A percentile compares a stretch with the other conserved stretches of the same genome.
Evolutionary conservation across 2,329 filamentous ascomycete genomes (phyloP).

Genomic region (Cladophialophora immunda): DNA sequence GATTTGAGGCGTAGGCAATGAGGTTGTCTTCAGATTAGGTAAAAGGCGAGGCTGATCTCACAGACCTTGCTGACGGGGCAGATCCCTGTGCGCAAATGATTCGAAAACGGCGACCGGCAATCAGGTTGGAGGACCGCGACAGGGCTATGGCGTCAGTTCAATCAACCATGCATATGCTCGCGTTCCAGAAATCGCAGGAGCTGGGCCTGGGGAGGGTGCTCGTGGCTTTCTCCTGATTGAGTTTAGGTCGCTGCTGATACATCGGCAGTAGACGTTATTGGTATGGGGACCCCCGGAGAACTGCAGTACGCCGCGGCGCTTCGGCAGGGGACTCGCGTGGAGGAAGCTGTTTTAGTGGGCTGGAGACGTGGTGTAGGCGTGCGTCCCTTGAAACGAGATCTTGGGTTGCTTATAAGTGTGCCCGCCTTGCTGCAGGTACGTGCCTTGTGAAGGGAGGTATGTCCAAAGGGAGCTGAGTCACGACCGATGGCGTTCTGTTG

Average conservation of each 20-base stretch:
- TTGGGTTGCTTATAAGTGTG: slow-evolving; percentile 25
- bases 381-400: slow-evolving; percentile 17
- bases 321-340: slow-evolving; percentile 22
- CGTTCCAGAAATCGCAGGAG: slow-evolving; percentile 20
- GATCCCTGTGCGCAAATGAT: slow-evolving; percentile 9
- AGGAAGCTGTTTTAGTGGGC: slow-evolving; percentile 13
- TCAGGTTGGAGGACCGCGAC: neutral
- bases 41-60: slow-evolving; percentile 28
- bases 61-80: slow-evolving; percentile 11
- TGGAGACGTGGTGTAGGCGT: slow-evolving; percentile 12
- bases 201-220: slow-evolving; percentile 1
- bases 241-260: slow-evolving; percentile 35
- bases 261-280: slow-evolving; percentile 28
- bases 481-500: neutral
- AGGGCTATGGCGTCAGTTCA: slow-evolving; percentile 11
- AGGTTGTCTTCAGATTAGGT: slow-evolving; percentile 28
- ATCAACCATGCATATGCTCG: slow-evolving; percentile 7
- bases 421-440: slow-evolving; percentile 19
- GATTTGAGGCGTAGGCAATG: neutral
- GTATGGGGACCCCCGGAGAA: slow-evolving; percentile 20
- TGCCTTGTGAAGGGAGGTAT: slow-evolving; percentile 3
- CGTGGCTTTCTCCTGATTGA: slow-evolving; percentile 38
- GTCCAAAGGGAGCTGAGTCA: neutral
- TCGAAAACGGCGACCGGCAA: slow-evolving; percentile 6
- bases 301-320: slow-evolving; percentile 23